Evolutionary conservation across 148 eudicot species (phyloP), one percentile per base, ranked within the genome.

Genomic region (Polygonum maritimum): DNA sequence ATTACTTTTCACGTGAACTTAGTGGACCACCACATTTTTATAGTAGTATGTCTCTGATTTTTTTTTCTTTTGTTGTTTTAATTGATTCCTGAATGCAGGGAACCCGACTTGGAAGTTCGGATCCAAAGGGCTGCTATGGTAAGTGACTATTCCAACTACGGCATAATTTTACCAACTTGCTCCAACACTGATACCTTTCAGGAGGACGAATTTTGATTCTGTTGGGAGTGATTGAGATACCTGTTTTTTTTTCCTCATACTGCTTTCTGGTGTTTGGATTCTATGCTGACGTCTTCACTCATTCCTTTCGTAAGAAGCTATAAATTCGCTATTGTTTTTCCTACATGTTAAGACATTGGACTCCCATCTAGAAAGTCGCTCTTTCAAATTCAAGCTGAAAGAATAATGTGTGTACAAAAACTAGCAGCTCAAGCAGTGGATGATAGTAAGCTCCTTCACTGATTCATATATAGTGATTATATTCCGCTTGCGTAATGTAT

Each of bases 331-430:
- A 19, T 16, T 55, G 19, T 15, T 26, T 74, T 58, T 36, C 35
- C 72, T 72, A 75, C 80, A 51, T 55, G 76, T 81, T 71, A 85
- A 95, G 97, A 95, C 85, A 90, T 95, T 77, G 98, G 98, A 73
- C 98, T 95, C 63, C 99, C 99, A 52, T 95, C 99, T 73, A 90
- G 99, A 69, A 95, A 95, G 85, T 92, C 99, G 69, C 97, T 95
- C 67, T 95, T 95, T 85, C 99, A 95, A 77, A 86, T 95, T 80
- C 99, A 95, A 87, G 99, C 99, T 82, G 99, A 95, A 84, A 81
- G 97, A 78, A 95, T 95, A 80, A 77, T 90, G 79, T 86, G 94
- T 79, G 82, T 89, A 60, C 97, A 95, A 82, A 88, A 84, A 84
- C 84, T 95, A 80, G 98, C 94, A 8, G 91, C 94, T 82, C 87